Percentiles rank a stretch among this genome's conserved stretches.
Evolutionary conservation across 805 yeast species (phyloP).

Genomic region (Kuraishia capsulata): DNA sequence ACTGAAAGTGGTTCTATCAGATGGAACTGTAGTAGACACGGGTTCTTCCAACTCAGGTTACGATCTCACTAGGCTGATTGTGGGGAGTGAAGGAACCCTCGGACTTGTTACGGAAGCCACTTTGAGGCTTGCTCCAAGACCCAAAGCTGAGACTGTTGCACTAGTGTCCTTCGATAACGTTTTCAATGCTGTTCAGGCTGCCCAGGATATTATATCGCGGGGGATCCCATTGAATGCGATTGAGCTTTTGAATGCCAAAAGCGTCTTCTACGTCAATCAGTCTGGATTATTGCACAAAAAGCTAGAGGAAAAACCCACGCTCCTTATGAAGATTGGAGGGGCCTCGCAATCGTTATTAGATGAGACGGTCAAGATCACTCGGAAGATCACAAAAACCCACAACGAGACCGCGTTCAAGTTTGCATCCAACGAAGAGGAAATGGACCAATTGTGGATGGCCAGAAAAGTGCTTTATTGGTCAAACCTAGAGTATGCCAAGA

Average conservation of each 20-base stretch:
- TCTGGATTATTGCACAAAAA: background rate
- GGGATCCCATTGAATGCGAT: constrained; percentile 69
- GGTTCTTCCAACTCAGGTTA: constrained; percentile 75
- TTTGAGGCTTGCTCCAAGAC: constrained; percentile 55
- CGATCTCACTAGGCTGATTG: constrained; percentile 60
- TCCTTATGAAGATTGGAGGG: constrained; percentile 60
- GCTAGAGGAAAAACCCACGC: constrained; percentile 52
- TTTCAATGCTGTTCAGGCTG: constrained; percentile 62
- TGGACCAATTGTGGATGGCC: constrained; percentile 65
- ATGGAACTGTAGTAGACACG: constrained; percentile 71
- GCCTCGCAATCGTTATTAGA: constrained; percentile 23
- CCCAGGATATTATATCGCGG: constrained; percentile 46
- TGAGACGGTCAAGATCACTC: constrained; percentile 38
- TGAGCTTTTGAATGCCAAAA: constrained; percentile 63
- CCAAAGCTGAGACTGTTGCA: constrained; percentile 56
- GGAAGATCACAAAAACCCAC: constrained; percentile 40
- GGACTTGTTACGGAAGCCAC: constrained; percentile 80
- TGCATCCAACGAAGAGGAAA: constrained; percentile 55
- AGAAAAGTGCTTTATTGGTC: constrained; percentile 65
- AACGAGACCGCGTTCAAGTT: constrained; percentile 48
- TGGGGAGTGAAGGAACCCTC: constrained; percentile 74
- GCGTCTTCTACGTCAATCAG: constrained; percentile 47
- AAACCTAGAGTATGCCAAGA: constrained; percentile 55
- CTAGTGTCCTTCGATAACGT: constrained; percentile 61
- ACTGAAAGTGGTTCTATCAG: constrained; percentile 69